These are phyloP conservation scores for Penicillium hordei DNA, from an alignment of 2,329 filamentous ascomycete species.

Conservation along the genomic window DNA sequence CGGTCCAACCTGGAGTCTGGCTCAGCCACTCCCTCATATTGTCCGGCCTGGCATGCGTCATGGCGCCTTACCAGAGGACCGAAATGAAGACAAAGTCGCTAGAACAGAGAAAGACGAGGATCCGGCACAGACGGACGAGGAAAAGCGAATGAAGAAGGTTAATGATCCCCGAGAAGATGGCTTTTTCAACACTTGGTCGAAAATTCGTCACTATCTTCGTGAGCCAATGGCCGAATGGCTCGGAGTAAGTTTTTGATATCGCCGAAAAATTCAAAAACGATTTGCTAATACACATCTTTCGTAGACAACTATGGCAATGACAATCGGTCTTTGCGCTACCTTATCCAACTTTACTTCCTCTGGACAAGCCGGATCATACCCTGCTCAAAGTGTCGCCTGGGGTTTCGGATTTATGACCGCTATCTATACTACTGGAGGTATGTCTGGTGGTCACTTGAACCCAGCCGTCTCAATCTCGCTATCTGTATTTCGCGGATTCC, in stretches of 20 bases:
- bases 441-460: constrained; percentile 52
- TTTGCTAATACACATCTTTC: not conserved
- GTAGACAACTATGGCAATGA: constrained; percentile 31
- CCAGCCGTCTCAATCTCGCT: constrained; percentile 46
- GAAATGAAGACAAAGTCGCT: constrained; percentile 9
- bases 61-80: constrained; percentile 16
- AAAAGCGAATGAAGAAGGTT: not conserved
- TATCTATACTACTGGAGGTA: constrained; percentile 48
- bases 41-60: constrained; percentile 49
- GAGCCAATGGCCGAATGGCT: constrained; percentile 35
- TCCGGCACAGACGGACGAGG: not conserved
- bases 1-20: constrained; percentile 51
- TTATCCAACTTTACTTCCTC: constrained; percentile 24
- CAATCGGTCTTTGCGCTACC: constrained; percentile 30
- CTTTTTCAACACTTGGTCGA: constrained; percentile 32
- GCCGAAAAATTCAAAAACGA: not conserved
- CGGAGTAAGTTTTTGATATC: constrained; percentile 15
- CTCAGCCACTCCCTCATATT: constrained; percentile 52
- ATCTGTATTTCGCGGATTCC: constrained; percentile 38
- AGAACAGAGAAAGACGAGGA: constrained; percentile 1
- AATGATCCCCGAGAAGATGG: constrained; percentile 6
- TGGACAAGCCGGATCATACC: constrained; percentile 26
- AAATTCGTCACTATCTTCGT: constrained; percentile 25
- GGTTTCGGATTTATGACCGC: constrained; percentile 39
- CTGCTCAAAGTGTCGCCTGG: constrained; percentile 26